Evolutionary conservation across 768 basidiomycete species (phyloP).

Genomic region (Mrakia hoshinonis): DNA sequence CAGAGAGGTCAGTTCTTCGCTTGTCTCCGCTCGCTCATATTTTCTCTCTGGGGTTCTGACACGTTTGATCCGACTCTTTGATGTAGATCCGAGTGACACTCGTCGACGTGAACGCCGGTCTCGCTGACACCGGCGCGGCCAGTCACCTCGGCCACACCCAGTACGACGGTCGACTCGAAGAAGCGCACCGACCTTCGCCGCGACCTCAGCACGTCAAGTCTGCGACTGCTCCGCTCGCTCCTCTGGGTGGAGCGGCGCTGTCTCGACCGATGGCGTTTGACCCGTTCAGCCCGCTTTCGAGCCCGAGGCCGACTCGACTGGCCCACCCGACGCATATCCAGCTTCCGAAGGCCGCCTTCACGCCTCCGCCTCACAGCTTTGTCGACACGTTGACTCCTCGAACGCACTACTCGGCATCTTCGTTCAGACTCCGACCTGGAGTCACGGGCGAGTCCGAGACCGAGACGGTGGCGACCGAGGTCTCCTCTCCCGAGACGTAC

Average conservation of each 20-base stretch:
- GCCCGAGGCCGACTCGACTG: background rate
- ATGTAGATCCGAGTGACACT: background rate
- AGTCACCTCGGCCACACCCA: background rate
- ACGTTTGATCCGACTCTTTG: background rate
- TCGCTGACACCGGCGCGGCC: background rate
- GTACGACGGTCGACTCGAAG: background rate
- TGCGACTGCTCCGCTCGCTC: background rate
- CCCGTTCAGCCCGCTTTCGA: background rate
- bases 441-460: background rate
- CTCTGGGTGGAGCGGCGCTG: background rate
- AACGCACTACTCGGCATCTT: slow-evolving; percentile 17
- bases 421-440: background rate
- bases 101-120: background rate
- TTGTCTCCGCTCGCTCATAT: background rate
- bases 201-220: background rate
- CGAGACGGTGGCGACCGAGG: background rate
- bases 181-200: background rate
- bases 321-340: background rate
- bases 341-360: slow-evolving; percentile 14
- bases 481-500: background rate
- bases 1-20: slow-evolving; percentile 10
- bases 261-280: background rate
- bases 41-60: background rate
- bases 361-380: slow-evolving; percentile 18
- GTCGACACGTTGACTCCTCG: slow-evolving; percentile 19